Evolutionary conservation across 805 yeast genomes (phyloP), one percentile per base, ranked within the genome.

Genomic region (Scheffersomyces stipitis): DNA sequence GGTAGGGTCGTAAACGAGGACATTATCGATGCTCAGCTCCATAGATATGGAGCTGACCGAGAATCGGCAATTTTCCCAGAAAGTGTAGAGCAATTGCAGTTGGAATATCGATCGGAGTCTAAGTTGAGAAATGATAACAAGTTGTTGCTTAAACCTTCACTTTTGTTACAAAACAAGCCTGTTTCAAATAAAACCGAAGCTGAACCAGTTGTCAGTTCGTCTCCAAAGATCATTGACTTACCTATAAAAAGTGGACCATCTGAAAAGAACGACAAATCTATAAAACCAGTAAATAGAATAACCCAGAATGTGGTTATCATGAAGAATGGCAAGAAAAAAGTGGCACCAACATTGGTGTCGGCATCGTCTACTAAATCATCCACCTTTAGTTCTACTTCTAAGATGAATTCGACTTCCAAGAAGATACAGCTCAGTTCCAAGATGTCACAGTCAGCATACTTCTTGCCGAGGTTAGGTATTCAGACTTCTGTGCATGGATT

Each of bases 41-140:
- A 84, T 47, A 73, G 88, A 47, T 91, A 85, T 55, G 98, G 99
- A 44, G 89, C 86, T 2, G 95, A 86, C 44, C 75, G 89, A 38
- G 96, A 90, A 46, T 76, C 86, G 6, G 70, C 84, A 66, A 82
- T 83, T 15, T 85, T 88, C 49, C 96, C 96, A 0, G 98, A 91
- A 53, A 83, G 93, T 58, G 75, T 83, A 1, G 83, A 79, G 36
- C 97, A 90, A 59, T 67, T 91, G 38, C 56, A 65, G 4, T 63
- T 91, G 15, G 96, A 89, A 48, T 87, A 82, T 26, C 69, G 70
- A 42, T 80, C 86, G 1, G 65, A 61, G 6, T 60, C 28, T n/a
- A 35, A 57, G 23, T 52, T 22, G n/a, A 18, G 10, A 7, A 18
- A 16, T 8, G 34, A 20, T 10, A 20, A 20, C 24, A 20, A 20